These are phyloP conservation scores for Coelastrella sp. DNA, from an alignment of 139 green algal species.

Conservation along the genomic window DNA sequence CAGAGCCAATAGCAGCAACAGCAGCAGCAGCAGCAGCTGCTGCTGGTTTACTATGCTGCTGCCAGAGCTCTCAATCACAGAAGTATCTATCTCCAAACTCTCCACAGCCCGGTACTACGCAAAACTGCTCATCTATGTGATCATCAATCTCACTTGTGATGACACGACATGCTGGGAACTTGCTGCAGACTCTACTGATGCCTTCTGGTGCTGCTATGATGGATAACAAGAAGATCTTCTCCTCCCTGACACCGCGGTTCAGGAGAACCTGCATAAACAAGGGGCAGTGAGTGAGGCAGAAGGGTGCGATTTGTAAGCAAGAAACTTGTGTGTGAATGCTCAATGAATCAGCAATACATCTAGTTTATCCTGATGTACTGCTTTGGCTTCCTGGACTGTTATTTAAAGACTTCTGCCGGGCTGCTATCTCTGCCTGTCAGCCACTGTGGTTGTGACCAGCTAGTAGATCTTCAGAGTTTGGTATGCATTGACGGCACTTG, in stretches of 20 bases:
- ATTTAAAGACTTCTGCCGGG: too few species aligned
- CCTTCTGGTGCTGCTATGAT: conserved; percentile 95
- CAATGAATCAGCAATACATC: too few species aligned
- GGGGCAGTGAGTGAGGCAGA: too few species aligned
- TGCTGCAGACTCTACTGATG: conserved; percentile 81
- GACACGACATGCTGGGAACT: conserved; percentile 75
- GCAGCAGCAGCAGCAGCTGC: not conserved
- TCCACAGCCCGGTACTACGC: conserved; percentile 82
- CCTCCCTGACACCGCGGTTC: conserved; percentile 84
- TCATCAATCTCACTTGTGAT: conserved; percentile 95
- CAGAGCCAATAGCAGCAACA: too few species aligned
- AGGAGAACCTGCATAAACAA: conserved; percentile 78
- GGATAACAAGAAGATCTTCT: conserved; percentile 93
- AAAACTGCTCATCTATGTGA: conserved; percentile 75
- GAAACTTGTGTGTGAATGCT: too few species aligned
- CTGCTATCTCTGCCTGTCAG: too few species aligned
- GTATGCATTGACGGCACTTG: too few species aligned
- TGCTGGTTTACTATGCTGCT: not conserved
- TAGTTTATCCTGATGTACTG: not conserved
- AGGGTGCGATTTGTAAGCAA: too few species aligned
- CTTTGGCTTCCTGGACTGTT: too few species aligned
- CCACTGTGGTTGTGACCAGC: too few species aligned
- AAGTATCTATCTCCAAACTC: conserved; percentile 61
- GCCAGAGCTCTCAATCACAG: not conserved
- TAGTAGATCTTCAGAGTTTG: too few species aligned